Conservation (phyloP, 257 asterid species). For the Verbena officinalis region DNA sequence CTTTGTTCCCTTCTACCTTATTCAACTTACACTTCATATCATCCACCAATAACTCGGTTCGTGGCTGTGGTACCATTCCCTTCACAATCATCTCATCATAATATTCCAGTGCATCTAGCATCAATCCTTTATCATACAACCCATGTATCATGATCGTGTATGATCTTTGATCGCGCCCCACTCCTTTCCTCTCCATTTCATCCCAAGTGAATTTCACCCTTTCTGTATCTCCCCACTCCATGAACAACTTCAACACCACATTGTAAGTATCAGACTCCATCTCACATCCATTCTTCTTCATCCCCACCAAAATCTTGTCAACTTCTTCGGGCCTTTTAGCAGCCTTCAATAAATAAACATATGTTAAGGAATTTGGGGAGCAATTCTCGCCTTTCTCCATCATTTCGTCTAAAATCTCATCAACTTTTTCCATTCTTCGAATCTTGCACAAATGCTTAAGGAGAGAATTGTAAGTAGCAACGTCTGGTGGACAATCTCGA, state of each 20-base stretch:
- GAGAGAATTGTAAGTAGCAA: conserved; percentile 65
- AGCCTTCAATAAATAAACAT: conserved; percentile 48
- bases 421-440: conserved; percentile 62
- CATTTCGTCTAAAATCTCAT: conserved; percentile 69
- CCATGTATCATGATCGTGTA: conserved; percentile 75
- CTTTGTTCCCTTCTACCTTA: conserved; percentile 6
- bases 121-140: conserved; percentile 49
- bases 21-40: conserved; percentile 48
- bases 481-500: conserved; percentile 52
- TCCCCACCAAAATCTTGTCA: conserved; percentile 53
- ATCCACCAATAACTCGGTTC: conserved; percentile 62
- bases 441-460: conserved; percentile 74
- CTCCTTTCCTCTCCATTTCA: conserved; percentile 74
- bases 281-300: conserved; percentile 55
- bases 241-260: conserved; percentile 67
- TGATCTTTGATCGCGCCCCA: conserved; percentile 74
- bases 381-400: conserved; percentile 46
- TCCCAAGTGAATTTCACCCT: conserved; percentile 51
- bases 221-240: conserved; percentile 59
- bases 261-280: conserved; percentile 56
- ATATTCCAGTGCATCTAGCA: conserved; percentile 47
- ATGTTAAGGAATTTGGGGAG: conserved; percentile 62
- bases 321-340: conserved; percentile 59
- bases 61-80: conserved; percentile 62
- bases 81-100: conserved; percentile 61